phyloP scores from a whole-genome alignment of 129 eudicot genomes.

The carrot (Daucus carota) region DH1_v3.0 NC_030387.2:33777001-33777500 shows the following conservation, averaged over 20 bases:
- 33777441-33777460: background rate
- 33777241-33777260: constrained; percentile 63
- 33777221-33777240: constrained; percentile 65
- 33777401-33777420: background rate
- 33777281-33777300: background rate
- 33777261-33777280: constrained; percentile 27
- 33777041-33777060: constrained; percentile 39
- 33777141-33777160: constrained; percentile 17
- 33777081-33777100: constrained; percentile 28
- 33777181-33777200: background rate
- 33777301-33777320: constrained; percentile 6
- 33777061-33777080: constrained; percentile 43
- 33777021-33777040: constrained; percentile 28
- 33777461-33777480: background rate
- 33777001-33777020: constrained; percentile 42
- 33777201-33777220: constrained; percentile 26
- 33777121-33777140: background rate
- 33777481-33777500: background rate
- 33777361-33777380: too few relatives aligned
- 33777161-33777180: background rate
- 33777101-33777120: constrained; percentile 9
- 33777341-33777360: too few relatives aligned
- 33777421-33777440: background rate
- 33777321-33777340: background rate
- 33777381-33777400: background rate